Evolutionary conservation across 2,329 filamentous ascomycete species (phyloP), one percentile per base, ranked within the genome.

Genomic region (Erysiphe pulchra): DNA sequence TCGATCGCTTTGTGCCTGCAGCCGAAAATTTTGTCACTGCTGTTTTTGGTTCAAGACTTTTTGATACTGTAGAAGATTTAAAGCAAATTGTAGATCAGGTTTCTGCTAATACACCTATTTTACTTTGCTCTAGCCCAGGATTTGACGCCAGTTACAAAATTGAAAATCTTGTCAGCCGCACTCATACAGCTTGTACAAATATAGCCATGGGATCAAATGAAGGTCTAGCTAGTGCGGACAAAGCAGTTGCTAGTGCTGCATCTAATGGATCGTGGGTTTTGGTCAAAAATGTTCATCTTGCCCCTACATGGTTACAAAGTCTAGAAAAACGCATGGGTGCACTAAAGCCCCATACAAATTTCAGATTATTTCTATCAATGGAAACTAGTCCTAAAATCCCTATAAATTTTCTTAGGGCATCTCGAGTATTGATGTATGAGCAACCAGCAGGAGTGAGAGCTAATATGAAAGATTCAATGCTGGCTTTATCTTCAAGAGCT

Each of bases 101-200:
- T 45, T 78, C 77, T 6, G 77, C 87, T 30, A 82, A 76, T 31
- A 77, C 83, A 2, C 90, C 90, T 10, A 81, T 98, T 53, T 80
- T 90, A 3, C 71, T 98, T 33, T 87, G 87, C 55, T 98, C 90
- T 6, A 94, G 80, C 56, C 85, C 87, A 49, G 90, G 90, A 34
- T 98, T 98, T 60, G 90, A 98, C 62, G 92, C 92, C 46, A 93
- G 84, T 59, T 98, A 95, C 75, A 98, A 98, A 68, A 90, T 98
- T 49, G 90, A 98, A 61, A 84, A 78, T 49, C 69, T 98, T 46
- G 92, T 95, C 30, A 83, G 93, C 61, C 74, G 83, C 52, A 77
- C 75, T 60, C 73, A 75, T 48, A 77, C 83, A 45, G 77, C 73
- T 46, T 98, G 90, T 64, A 86, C 85, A 48, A 94, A 94, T 61